phyloP scores from a whole-genome alignment of 2,329 filamentous ascomycete genomes.

The Paecilomyces sp. region DNA sequence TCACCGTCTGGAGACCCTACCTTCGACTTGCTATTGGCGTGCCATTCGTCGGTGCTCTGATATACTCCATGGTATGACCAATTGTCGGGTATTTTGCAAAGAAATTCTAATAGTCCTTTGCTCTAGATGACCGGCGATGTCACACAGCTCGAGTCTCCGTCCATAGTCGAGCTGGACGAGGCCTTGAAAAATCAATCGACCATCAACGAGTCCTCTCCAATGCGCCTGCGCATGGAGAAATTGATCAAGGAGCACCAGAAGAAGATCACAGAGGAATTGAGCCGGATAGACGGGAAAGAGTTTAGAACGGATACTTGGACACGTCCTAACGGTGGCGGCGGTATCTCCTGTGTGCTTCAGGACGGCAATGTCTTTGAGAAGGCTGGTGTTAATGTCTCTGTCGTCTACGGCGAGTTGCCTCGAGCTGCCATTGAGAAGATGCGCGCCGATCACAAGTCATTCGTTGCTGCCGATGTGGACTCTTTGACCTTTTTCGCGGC shows the following conservation, averaged over 20 bases:
- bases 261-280: constrained; percentile 75
- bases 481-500: constrained; percentile 92
- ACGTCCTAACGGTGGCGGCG: constrained; percentile 80
- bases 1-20: constrained; percentile 39
- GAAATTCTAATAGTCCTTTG: neutral
- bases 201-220: constrained; percentile 72
- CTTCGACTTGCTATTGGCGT: constrained; percentile 42
- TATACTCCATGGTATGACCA: constrained; percentile 46
- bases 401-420: constrained; percentile 88
- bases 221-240: constrained; percentile 96
- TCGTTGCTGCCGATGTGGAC: constrained; percentile 68
- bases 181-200: constrained; percentile 71
- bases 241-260: constrained; percentile 91
- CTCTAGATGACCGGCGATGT: constrained; percentile 29
- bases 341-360: constrained; percentile 89
- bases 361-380: constrained; percentile 98
- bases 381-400: constrained; percentile 87
- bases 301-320: constrained; percentile 85
- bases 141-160: constrained; percentile 39
- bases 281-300: constrained; percentile 72
- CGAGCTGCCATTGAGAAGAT: constrained; percentile 85
- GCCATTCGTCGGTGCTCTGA: constrained; percentile 41
- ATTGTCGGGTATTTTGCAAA: neutral
- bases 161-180: constrained; percentile 79
- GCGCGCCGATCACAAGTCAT: constrained; percentile 88